Base-by-base conservation (phyloP, 2,329 filamentous ascomycete genomes). In the Verticillium isaacii region DNA sequence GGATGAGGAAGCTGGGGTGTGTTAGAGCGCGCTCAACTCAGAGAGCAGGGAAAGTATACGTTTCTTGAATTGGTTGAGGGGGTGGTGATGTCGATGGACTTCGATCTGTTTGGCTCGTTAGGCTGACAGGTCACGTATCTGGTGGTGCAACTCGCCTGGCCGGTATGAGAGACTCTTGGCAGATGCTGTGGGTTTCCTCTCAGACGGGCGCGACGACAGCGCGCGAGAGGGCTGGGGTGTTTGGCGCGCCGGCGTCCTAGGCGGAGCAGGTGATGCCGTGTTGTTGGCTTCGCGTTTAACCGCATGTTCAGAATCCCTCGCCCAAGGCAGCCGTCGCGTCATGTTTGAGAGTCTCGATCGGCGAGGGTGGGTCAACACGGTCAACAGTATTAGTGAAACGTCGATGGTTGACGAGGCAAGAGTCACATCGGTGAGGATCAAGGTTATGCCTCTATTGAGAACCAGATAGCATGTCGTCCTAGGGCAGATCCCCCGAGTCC, bases 1-100 rank as follows among this genome's bases (percentile, higher is more conserved):
- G 80, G 2, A 79, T 77, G 89, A 94, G 93, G 71, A 81, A 81
- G 34, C 85, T 87, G 60, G 11, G 7, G 17, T 14, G 17, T 1
- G 37, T 66, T 59, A 70, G 67, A 57, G 19, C 11, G 19, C n/a
- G 7, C 14, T 19, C 29, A 11, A 25, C 29, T 29, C 29, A 3
- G 6, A 32, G 59, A 56, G 2, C 8, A 23, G 58, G 5, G 8
- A 34, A 6, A 32, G 34, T 58, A 58, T 69, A 85, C 82, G 69
- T 75, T 73, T 85, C 79, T 58, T 68, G 63, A 1, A 79, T 78
- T 11, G 81, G 77, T 29, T 80, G 76, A 1, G 81, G 81, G 1
- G 81, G 80, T 5, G 83, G 82, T 3, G 84, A 85, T 9, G 81
- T 81, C 0, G 83, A 84, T 17, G 77, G 75, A 36, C 76, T 78